Conservation (phyloP, 768 basidiomycete species). For the Boletus speciosus region DNA sequence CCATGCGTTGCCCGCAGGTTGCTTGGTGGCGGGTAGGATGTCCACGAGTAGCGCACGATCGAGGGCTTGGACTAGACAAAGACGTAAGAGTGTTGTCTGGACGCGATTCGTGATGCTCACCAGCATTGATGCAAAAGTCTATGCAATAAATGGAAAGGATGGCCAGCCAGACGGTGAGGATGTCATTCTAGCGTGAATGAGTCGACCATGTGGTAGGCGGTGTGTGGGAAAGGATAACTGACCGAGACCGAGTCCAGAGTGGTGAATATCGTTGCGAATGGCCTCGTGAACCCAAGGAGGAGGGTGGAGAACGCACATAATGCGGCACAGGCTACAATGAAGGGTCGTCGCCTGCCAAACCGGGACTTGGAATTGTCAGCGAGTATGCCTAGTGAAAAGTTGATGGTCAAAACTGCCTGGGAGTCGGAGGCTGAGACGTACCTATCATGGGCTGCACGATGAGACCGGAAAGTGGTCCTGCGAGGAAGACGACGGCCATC, state of each 20-base stretch:
- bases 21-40: conserved; percentile 65
- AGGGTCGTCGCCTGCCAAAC: conserved; percentile 83
- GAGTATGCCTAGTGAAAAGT: conserved; percentile 44
- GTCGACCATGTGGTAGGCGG: background rate
- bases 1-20: conserved; percentile 91
- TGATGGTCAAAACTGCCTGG: background rate
- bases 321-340: conserved; percentile 69
- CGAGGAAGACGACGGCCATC: conserved; percentile 90
- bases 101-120: conserved; percentile 22
- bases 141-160: conserved; percentile 65
- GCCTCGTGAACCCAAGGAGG: conserved; percentile 77
- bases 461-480: conserved; percentile 86
- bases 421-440: conserved; percentile 18
- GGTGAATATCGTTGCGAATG: conserved; percentile 53
- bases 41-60: conserved; percentile 92
- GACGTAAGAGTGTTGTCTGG: background rate
- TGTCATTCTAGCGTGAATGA: conserved; percentile 46
- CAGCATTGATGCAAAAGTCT: conserved; percentile 63
- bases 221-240: conserved; percentile 5
- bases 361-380: conserved; percentile 82
- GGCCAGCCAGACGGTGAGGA: conserved; percentile 73
- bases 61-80: conserved; percentile 68
- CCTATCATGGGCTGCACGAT: conserved; percentile 91
- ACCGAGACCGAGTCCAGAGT: conserved; percentile 33
- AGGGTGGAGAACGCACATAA: conserved; percentile 72